Percentiles rank a stretch among this genome's conserved stretches.
Evolutionary conservation across 2,329 filamentous ascomycete genomes (phyloP).

Genomic region (Ophiostoma himal-ulmi): DNA sequence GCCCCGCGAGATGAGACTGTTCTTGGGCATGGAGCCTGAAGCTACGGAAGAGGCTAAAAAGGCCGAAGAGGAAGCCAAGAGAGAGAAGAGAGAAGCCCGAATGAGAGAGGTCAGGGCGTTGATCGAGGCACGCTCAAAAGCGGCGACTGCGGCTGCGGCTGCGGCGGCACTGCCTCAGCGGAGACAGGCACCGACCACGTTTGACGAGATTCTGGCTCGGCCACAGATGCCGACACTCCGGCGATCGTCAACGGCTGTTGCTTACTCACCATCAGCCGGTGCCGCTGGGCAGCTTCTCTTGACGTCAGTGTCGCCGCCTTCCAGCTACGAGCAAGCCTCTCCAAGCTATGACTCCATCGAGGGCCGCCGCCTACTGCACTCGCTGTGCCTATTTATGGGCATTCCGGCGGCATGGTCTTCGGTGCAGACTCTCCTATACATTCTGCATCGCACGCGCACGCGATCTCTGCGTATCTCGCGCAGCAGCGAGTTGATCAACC

Average conservation of each 20-base stretch:
- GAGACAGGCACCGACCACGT: not conserved
- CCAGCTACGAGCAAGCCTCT: not conserved
- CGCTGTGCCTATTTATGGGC: constrained; percentile 14
- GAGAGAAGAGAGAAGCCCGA: not conserved
- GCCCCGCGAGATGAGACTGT: not conserved
- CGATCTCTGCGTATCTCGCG: constrained; percentile 10
- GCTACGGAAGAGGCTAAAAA: not conserved
- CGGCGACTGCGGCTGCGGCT: not conserved
- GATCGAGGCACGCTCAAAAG: not conserved
- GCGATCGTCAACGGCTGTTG: not conserved
- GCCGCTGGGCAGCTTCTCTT: not conserved
- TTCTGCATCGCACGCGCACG: constrained; percentile 20
- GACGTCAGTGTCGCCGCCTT: not conserved
- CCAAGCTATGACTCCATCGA: not conserved
- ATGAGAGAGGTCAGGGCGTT: not conserved
- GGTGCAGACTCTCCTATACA: constrained; percentile 15
- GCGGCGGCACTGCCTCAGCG: too few species aligned
- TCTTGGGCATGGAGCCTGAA: not conserved
- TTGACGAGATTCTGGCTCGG: not conserved
- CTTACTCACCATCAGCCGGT: not conserved
- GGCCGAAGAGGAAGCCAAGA: not conserved
- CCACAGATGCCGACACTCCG: not conserved
- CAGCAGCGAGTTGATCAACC: not conserved
- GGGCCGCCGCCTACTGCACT: constrained; percentile 12
- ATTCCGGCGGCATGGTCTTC: constrained; percentile 13